Conservation (phyloP, 306 rosid genomes). For the Fagus crenata region DNA sequence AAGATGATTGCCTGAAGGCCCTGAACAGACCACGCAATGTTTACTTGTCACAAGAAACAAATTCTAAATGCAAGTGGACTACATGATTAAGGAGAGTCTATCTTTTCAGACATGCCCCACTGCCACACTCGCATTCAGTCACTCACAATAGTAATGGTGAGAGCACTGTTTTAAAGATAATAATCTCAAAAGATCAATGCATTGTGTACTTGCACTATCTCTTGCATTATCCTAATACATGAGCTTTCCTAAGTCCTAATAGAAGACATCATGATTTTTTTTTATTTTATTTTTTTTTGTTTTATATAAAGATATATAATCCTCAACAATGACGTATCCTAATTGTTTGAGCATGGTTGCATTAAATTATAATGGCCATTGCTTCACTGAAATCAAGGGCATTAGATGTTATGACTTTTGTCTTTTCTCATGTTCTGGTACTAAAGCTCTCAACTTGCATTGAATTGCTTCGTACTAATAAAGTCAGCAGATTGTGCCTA, state of each 20-base stretch:
- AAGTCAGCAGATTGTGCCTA: constrained; percentile 29
- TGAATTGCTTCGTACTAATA: constrained; percentile 24
- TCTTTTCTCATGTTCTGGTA: constrained; percentile 23
- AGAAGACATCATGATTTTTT: not conserved
- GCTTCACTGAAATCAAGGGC: constrained; percentile 24
- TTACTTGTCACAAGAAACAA: constrained; percentile 27
- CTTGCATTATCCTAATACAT: not conserved
- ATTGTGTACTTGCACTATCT: constrained; percentile 19
- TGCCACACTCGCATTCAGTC: constrained; percentile 2
- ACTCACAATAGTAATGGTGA: constrained; percentile 24
- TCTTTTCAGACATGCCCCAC: constrained; percentile 50
- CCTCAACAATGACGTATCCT: constrained; percentile 9
- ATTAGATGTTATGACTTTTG: constrained; percentile 7
- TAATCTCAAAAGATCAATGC: constrained; percentile 16
- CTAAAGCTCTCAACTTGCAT: constrained; percentile 32
- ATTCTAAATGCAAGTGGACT: constrained; percentile 40
- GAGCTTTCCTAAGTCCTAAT: constrained; percentile 10
- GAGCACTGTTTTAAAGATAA: constrained; percentile 18
- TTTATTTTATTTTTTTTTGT: not conserved
- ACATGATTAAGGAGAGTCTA: constrained; percentile 26
- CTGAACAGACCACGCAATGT: constrained; percentile 37
- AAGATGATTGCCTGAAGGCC: constrained; percentile 38
- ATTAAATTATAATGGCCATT: constrained; percentile 26
- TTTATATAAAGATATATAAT: not conserved
- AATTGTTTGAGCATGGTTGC: constrained; percentile 14